Evolutionary conservation across 2,329 filamentous ascomycete genomes (phyloP).

Genomic region (Alternaria sp.): DNA sequence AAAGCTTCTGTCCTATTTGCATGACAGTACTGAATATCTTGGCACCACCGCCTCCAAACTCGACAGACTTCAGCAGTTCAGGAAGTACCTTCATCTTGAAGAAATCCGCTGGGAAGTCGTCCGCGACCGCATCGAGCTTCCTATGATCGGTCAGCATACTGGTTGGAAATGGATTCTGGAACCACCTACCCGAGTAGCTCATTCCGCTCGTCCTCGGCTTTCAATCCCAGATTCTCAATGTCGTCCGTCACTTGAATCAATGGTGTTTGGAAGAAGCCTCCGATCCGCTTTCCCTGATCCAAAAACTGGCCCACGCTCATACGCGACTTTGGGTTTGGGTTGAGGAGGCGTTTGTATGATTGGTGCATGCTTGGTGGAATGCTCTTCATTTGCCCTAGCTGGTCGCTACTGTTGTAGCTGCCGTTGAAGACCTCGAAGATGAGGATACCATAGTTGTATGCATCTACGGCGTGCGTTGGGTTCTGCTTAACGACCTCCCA

Average conservation of each 20-base stretch:
- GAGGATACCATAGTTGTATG: slow-evolving; percentile 83
- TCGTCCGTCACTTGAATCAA: slow-evolving; percentile 91
- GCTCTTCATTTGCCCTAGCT: slow-evolving; percentile 83
- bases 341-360: slow-evolving; percentile 87
- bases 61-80: slow-evolving; percentile 96
- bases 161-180: neutral
- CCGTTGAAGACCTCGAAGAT: slow-evolving; percentile 94
- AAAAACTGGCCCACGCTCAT: slow-evolving; percentile 85
- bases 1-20: slow-evolving; percentile 87
- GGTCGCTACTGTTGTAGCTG: slow-evolving; percentile 75
- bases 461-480: slow-evolving; percentile 81
- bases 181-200: slow-evolving; percentile 71
- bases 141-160: slow-evolving; percentile 40
- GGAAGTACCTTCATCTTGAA: slow-evolving; percentile 97
- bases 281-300: slow-evolving; percentile 81
- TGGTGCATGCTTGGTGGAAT: slow-evolving; percentile 88
- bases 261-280: slow-evolving; percentile 91
- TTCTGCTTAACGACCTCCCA: slow-evolving; percentile 90
- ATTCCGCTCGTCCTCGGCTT: slow-evolving; percentile 82
- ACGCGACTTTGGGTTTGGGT: slow-evolving; percentile 86
- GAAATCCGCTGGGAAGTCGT: slow-evolving; percentile 97
- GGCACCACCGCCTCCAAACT: slow-evolving; percentile 93
- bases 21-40: slow-evolving; percentile 88
- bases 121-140: slow-evolving; percentile 83
- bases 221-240: slow-evolving; percentile 90